Evolutionary conservation across 495 filamentous ascomycete genomes (phyloP).

Genomic region (Collariella sp.): DNA sequence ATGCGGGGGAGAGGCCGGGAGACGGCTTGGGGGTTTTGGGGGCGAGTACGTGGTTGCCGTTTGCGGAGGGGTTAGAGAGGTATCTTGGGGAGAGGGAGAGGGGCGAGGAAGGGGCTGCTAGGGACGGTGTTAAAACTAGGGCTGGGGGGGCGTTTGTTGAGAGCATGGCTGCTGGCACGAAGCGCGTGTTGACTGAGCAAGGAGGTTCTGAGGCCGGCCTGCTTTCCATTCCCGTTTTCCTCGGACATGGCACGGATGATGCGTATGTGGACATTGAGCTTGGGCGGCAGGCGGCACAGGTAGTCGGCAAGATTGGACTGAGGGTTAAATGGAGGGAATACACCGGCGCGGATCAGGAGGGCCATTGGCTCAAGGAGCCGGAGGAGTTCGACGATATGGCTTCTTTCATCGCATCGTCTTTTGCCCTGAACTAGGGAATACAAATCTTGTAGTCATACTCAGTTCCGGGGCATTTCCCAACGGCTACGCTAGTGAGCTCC

Average conservation of each 20-base stretch:
- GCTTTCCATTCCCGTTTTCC: neutral
- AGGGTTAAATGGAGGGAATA: slow-evolving; percentile 10
- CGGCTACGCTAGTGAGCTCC: no score
- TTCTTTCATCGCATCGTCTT: slow-evolving; percentile 6
- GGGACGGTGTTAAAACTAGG: neutral
- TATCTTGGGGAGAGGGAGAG: neutral
- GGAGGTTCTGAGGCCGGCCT: neutral
- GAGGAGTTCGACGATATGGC: slow-evolving; percentile 16
- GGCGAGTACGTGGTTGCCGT: slow-evolving; percentile 47
- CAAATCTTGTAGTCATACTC: no score
- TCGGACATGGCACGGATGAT: slow-evolving; percentile 7
- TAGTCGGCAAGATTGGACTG: slow-evolving; percentile 2
- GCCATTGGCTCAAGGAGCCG: slow-evolving; percentile 16
- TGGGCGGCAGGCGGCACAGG: neutral
- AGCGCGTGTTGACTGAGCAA: neutral
- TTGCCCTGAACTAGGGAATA: neutral
- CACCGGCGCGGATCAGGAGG: slow-evolving; percentile 7
- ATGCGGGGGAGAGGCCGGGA: neutral
- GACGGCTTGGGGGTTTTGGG: slow-evolving; percentile 34
- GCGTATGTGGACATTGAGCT: slow-evolving; percentile 7
- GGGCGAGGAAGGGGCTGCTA: neutral
- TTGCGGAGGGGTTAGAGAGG: slow-evolving; percentile 15
- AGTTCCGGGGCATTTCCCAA: no score
- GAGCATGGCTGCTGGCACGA: neutral
- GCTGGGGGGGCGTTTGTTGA: neutral